Base-by-base conservation (phyloP, 169 alveolate genomes). In the Plasmodium falciparum region DNA sequence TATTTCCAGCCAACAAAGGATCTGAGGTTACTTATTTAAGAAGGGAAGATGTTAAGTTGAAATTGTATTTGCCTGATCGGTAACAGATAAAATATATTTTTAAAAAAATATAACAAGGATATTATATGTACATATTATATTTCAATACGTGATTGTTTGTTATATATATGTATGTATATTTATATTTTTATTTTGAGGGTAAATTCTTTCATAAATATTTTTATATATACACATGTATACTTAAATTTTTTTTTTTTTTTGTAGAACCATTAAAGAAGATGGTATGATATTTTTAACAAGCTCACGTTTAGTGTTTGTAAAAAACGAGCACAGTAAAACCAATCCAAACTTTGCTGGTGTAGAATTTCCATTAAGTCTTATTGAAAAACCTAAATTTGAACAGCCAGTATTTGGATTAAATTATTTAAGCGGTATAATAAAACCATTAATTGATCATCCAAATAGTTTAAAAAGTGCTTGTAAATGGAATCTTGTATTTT, bases 401-500 rank as follows among this genome's bases (percentile, higher is more conserved):
- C 92, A 86, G 11, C 92, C 92, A 6, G 88, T 86, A 15, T 86
- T 86, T 86, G 92, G 92, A 5, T 24, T 71, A 56, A 86, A 86
- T 72, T 72, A 86, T 26, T 47, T 86, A 6, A 50, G 88, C 9
- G 92, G 92, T 20, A 65, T 72, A 22, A 56, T 86, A 26, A 86
- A 63, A 15, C 92, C 92, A 22, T 62, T 54, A 73, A 3, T 86
- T 7, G 88, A 86, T 17, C 63, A 72, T 39, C 92, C 92, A 20
- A 86, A 86, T 65, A 72, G 88, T 62, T 52, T 86, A 54, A 59
- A 47, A 12, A 72, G 86, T 49, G 29, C 88, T 8, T 86, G 92
- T 17, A 86, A 70, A 72, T 86, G 92, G 92, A 86, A 86, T 29
- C 2, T 86, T 2, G 22, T 61, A 22, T 86, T 86, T 86, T 20